Base-by-base conservation (phyloP, 2,329 filamentous ascomycete species). In the Talaromyces pinophilus region DNA sequence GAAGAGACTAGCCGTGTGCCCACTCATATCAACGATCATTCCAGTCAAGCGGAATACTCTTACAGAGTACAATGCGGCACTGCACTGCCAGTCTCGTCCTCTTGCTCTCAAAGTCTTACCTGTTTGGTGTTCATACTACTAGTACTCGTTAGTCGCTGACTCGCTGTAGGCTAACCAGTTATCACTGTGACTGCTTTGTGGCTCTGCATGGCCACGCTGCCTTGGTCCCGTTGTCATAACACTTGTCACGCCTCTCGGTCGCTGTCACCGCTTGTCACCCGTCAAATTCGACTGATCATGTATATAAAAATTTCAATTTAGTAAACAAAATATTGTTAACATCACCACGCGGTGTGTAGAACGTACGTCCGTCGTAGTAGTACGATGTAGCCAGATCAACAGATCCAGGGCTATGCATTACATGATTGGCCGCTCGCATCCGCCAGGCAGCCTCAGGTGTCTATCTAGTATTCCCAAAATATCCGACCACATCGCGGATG, bases 401-500 rank as follows among this genome's bases (percentile, higher is more conserved):
- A 28, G 13, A 5, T 17, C 11, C 48, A 52, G 48, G 15, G 13
- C 5, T n/a, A 8, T 22, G 54, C 19, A 19, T 19, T 13, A 19
- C 38, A 22, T 61, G 59, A 46, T 61, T 61, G 59, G 59, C 40
- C 15, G 42, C 28, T 33, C 42, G 15, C 59, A 60, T 55, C 30
- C 52, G 28, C 52, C 17, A 57, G n/a, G 54, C 54, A 57, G 54
- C 54, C 54, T 57, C 54, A 57, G 54, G 52, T 55, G 35, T 54
- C 48, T 22, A 40, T 40, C 50, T 17, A 22, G 50, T 33, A n/a
- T 44, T n/a, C 22, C 40, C 38, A 48, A 61, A 59, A 44, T 30
- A 44, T 60, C 57, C 54, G 54, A 38, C n/a, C 57, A 22, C 57
- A 59, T 59, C 22, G 19, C 30, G 10, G 52, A 55, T 38, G 33